phyloP scores from a whole-genome alignment of 306 rosid species.

The Glycine soja region DNA sequence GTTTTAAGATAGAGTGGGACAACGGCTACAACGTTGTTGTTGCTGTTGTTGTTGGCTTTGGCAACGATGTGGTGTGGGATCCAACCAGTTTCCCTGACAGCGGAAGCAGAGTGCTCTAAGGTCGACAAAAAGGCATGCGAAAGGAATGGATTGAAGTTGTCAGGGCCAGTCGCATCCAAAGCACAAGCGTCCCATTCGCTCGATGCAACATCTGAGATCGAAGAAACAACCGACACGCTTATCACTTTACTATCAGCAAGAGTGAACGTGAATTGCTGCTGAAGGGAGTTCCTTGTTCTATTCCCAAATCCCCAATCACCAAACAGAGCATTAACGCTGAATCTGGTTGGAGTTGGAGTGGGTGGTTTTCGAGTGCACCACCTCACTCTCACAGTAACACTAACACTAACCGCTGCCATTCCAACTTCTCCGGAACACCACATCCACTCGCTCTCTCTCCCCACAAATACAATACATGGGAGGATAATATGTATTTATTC shows the following conservation, averaged over 20 bases:
- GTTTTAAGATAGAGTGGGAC: conserved; percentile 90
- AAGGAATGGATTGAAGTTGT: conserved; percentile 80
- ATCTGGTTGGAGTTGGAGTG: neutral
- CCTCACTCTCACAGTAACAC: neutral
- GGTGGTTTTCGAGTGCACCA: too few species aligned
- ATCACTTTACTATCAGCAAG: conserved; percentile 49
- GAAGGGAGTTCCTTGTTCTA: conserved; percentile 31
- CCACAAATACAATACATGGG: too few species aligned
- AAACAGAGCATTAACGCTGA: conserved; percentile 63
- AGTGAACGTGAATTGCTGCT: conserved; percentile 50
- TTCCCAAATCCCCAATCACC: conserved; percentile 80
- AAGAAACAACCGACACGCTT: conserved; percentile 67
- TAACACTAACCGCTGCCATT: neutral
- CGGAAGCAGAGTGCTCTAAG: conserved; percentile 73
- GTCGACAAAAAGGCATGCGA: conserved; percentile 77
- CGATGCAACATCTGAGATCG: conserved; percentile 76
- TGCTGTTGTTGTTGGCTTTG: conserved; percentile 27
- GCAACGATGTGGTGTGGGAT: conserved; percentile 79
- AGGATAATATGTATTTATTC: neutral
- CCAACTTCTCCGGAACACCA: conserved; percentile 35
- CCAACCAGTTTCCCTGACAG: conserved; percentile 91
- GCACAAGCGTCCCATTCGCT: conserved; percentile 88
- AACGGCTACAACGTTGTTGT: conserved; percentile 62
- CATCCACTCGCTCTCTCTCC: neutral
- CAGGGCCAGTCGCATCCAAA: conserved; percentile 67